Evolutionary conservation across 768 basidiomycete species (phyloP).

Genomic region (Suillus americanus): DNA sequence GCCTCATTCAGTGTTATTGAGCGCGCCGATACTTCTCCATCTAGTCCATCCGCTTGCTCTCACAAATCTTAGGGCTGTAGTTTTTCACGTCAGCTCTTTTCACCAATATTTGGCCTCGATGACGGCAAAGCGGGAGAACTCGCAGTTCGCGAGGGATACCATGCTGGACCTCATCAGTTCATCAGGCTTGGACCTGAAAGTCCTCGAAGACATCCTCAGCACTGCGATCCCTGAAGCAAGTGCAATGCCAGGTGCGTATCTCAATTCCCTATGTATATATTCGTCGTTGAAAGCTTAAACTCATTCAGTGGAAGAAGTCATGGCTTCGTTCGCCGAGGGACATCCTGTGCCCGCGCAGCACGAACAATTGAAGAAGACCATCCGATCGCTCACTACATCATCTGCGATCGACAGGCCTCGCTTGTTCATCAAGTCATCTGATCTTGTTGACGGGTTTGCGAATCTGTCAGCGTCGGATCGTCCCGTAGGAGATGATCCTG

Average conservation of each 20-base stretch:
- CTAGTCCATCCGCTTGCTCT: conserved; percentile 63
- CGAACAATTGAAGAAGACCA: conserved; percentile 39
- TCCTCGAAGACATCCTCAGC: conserved; percentile 48
- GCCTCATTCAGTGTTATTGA: conserved; percentile 20
- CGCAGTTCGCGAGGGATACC: conserved; percentile 62
- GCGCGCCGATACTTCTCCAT: conserved; percentile 50
- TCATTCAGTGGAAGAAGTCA: conserved; percentile 47
- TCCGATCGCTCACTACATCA: conserved; percentile 47
- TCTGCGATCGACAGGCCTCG: conserved; percentile 60
- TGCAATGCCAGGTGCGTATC: conserved; percentile 20
- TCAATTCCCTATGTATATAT: not conserved
- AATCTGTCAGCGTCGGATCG: conserved; percentile 39
- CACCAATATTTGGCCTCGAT: conserved; percentile 51
- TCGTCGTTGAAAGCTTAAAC: conserved; percentile 8
- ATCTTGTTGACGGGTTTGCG: conserved; percentile 65
- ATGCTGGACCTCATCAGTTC: conserved; percentile 62
- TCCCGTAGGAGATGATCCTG: conserved; percentile 39
- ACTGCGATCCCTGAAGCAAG: conserved; percentile 29
- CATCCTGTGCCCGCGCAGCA: conserved; percentile 50
- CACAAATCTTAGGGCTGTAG: conserved; percentile 46
- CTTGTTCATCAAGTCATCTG: conserved; percentile 69
- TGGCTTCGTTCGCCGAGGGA: conserved; percentile 58
- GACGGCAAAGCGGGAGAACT: conserved; percentile 57
- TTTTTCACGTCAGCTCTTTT: conserved; percentile 60
- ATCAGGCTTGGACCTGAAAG: conserved; percentile 62